Conservation (phyloP, 352 stramenopile species). For the Phytophthora gonapodyides region DNA sequence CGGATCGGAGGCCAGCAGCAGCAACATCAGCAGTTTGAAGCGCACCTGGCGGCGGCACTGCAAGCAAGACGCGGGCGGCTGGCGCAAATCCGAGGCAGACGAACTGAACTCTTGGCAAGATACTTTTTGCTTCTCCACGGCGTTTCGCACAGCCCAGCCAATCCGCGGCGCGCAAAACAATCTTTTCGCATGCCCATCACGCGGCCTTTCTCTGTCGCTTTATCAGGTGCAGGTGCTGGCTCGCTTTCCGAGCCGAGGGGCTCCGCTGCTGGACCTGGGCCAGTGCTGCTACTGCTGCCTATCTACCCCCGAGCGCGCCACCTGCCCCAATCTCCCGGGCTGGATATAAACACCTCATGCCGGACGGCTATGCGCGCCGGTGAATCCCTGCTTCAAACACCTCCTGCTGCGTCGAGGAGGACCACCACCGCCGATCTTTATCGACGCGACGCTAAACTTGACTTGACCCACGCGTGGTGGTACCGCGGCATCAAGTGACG, state of each 20-base stretch:
- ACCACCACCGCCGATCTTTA: constrained; percentile 21
- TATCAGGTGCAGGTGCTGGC: constrained; percentile 33
- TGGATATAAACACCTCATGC: constrained; percentile 2
- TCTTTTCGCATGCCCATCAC: constrained; percentile 31
- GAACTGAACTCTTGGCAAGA: constrained; percentile 35
- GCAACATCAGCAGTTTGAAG: constrained; percentile 8
- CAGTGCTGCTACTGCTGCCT: not conserved
- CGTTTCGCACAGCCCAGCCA: constrained; percentile 27
- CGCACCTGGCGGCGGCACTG: no score
- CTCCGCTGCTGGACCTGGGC: constrained; percentile 8
- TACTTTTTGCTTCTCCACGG: constrained; percentile 34
- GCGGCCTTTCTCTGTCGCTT: constrained; percentile 25
- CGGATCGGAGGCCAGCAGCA: constrained; percentile 2
- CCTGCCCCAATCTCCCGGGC: constrained; percentile 24
- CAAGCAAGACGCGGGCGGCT: not conserved
- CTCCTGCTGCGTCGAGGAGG: no score
- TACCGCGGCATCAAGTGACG: constrained; percentile 29
- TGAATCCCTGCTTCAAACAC: constrained; percentile 27
- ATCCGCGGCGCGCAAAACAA: constrained; percentile 11
- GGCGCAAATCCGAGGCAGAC: not conserved
- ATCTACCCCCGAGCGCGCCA: constrained; percentile 19
- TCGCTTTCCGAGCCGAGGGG: constrained; percentile 5
- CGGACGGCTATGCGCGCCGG: constrained; percentile 14
- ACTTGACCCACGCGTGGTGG: constrained; percentile 17
- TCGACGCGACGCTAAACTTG: constrained; percentile 18